Base-by-base conservation (phyloP, 768 basidiomycete species). In the Leucogyrophana mollusca region DNA sequence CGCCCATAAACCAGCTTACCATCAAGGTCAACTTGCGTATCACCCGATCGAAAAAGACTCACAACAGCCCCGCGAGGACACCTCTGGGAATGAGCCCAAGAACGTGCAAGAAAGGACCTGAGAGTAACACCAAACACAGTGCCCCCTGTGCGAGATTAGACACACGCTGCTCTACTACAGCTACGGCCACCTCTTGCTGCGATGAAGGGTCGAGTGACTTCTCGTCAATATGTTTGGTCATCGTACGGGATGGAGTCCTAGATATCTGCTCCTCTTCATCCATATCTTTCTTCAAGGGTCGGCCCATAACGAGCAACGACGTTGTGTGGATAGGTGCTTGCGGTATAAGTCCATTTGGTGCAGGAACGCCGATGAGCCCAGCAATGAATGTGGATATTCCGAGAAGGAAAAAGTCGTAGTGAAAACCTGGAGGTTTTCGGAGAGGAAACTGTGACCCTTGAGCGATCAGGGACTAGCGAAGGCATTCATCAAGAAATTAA, bases 241-340 rank as follows among this genome's bases (percentile, higher is more conserved):
- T 39, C 36, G 14, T 53, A 47, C 16, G 50, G 39, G 40, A 36
- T 46, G 53, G 49, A 37, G 43, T 52, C 10, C 27, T 39, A n/a
- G 41, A 17, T 27, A 37, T 17, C 10, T 68, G 70, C 34, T 70
- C 62, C 46, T 69, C 61, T 22, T 68, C 64, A 25, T 73, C 69
- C 21, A 69, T 66, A 21, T 58, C 59, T n/a, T 64, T 66, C 53
- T 73, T 73, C 1, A 46, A 33, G 9, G 67, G 60, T 3, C 54
- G 64, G 0, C 82, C 83, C 77, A 87, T 79, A 27, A 94, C 72
- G 20, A 87, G 69, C 2, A 97, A 77, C 9, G 91, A 86, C 6
- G 78, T 76, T 1, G 94, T 95, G 57, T 96, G 94, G n/a, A 94
- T 88, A 2, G 94, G 94, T 1, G 94, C 94, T 58, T 89, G 88